Base-by-base conservation (phyloP, 202 grass and related monocot species). In the Hordeum pubiflorum region DNA sequence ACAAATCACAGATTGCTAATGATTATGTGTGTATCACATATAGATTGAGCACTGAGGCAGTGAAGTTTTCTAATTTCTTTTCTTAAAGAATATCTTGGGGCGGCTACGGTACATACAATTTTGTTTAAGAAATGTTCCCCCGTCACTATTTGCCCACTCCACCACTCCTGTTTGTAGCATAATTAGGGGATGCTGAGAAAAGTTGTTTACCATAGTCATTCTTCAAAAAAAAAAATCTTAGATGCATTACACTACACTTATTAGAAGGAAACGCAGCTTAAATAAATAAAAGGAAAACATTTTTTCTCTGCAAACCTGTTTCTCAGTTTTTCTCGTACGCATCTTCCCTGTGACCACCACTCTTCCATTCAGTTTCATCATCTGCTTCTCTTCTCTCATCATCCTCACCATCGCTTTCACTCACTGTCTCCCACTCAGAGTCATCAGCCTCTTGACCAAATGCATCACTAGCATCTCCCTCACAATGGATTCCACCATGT, bases 401-500 rank as follows among this genome's bases (percentile, higher is more conserved):
- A 83, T 92, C 87, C 17, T 84, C 91, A 63, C 63, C 83, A 71
- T 95, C 92, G 12, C 92, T 99, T 78, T 93, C 92, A 11, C 92
- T 93, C 60, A 91, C 92, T 34, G 92, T 95, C 77, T 99, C 96
- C 92, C 92, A 99, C 60, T 99, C 96, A 4, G 92, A 94, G 60
- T 93, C 96, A 86, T 99, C 92, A 73, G 83, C 92, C 44, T 93
- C 96, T 81, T 91, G 90, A 58, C 81, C 90, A 85, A 96, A 99
- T 12, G 85, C 90, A 72, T 91, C 92, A 59, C 87, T 92, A 82
- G 81, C 69, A 63, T 87, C 96, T 57, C 88, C 92, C 75, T 86
- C 90, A 13, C 72, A 82, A 72, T 90, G 90, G 76, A 92, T 82
- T 56, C 83, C 89, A 12, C 96, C 96, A 72, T 99, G 96, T 84